phyloP scores from a whole-genome alignment of 164 flowering plant species.

The Piper longum region DNA sequence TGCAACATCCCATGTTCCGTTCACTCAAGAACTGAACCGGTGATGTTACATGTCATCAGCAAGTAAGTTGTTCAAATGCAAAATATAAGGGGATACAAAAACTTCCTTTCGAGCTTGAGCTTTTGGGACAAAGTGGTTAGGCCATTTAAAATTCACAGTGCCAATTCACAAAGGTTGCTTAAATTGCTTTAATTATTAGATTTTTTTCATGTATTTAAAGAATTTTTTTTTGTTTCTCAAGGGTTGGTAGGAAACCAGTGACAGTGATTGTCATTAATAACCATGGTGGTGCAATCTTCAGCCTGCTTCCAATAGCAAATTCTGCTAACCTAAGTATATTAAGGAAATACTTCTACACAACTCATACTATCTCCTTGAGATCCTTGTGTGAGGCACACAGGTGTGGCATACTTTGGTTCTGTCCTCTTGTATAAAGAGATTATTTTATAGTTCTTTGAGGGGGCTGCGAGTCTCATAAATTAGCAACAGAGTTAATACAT shows the following conservation, averaged over 20 bases:
- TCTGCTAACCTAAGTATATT: slow-evolving; percentile 34
- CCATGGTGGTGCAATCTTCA: slow-evolving; percentile 95
- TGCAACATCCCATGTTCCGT: neutral
- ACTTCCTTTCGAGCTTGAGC: too few species aligned
- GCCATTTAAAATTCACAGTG: too few species aligned
- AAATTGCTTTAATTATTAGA: too few species aligned
- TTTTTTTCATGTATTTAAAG: slow-evolving; percentile 2
- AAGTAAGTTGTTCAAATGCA: too few species aligned
- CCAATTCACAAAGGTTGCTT: too few species aligned
- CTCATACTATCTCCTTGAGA: slow-evolving; percentile 54
- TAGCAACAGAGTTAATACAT: neutral
- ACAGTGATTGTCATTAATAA: slow-evolving; percentile 72
- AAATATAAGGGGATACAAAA: too few species aligned
- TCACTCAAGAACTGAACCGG: neutral
- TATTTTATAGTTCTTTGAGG: neutral
- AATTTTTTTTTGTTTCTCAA: slow-evolving; percentile 12
- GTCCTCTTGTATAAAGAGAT: neutral
- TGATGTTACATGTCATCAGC: too few species aligned
- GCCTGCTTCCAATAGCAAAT: slow-evolving; percentile 79
- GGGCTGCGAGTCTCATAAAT: neutral
- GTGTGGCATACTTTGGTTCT: slow-evolving; percentile 24
- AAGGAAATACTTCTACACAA: slow-evolving; percentile 66
- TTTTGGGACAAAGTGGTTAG: too few species aligned
- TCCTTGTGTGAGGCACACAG: slow-evolving; percentile 74
- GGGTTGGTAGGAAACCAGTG: slow-evolving; percentile 70